Percentiles rank a stretch among this genome's conserved stretches.
phyloP scores from a whole-genome alignment of 495 filamentous ascomycete species.

The Lophium mytilinum region DNA sequence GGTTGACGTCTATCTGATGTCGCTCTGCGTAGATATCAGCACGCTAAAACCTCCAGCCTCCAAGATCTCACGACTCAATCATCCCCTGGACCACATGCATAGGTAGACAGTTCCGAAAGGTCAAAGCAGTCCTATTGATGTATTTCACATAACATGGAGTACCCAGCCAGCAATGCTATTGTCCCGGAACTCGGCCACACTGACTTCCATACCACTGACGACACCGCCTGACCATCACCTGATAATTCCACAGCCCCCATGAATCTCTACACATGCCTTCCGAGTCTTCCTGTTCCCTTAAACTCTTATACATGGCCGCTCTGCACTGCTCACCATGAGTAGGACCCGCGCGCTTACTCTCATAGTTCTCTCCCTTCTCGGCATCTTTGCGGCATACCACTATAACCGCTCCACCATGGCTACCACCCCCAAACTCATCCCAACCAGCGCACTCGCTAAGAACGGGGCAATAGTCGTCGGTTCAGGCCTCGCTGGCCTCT shows the following conservation, averaged over 20 bases:
- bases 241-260: constrained; percentile 1
- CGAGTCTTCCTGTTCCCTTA: neutral
- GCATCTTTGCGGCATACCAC: neutral
- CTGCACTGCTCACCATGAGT: neutral
- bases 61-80: too few relatives aligned
- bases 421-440: neutral
- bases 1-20: too few relatives aligned
- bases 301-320: neutral
- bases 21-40: too few relatives aligned
- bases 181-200: too few relatives aligned
- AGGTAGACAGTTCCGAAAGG: too few relatives aligned
- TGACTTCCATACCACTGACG: too few relatives aligned
- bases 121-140: too few relatives aligned
- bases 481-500: constrained; percentile 45
- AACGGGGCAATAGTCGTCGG: constrained; percentile 41
- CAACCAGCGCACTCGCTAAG: neutral
- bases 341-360: constrained; percentile 5
- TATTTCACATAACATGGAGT: too few relatives aligned
- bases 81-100: too few relatives aligned
- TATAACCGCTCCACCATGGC: constrained; percentile 1
- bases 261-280: neutral
- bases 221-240: constrained; percentile 6
- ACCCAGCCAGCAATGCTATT: too few relatives aligned
- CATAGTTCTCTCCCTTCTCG: neutral
- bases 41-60: too few relatives aligned